Conservation (phyloP, 352 stramenopile genomes). For the Elongisporangium undulatum region DNA sequence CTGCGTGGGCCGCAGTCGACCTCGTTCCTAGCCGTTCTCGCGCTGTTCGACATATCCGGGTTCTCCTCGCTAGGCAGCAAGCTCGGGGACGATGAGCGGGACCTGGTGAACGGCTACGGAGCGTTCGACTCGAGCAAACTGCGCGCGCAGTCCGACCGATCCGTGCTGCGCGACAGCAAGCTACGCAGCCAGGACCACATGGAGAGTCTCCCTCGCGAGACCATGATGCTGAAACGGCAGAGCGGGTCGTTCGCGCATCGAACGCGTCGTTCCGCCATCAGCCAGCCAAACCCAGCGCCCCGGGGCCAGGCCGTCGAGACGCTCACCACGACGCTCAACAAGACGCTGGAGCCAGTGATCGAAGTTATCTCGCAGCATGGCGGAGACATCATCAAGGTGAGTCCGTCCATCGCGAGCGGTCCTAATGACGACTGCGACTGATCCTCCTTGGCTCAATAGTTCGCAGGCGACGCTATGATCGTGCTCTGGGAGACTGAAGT, state of each 20-base stretch:
- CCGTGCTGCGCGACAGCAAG: constrained; percentile 13
- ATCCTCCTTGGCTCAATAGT: too few relatives aligned
- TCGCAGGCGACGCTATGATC: constrained; percentile 75
- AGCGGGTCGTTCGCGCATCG: constrained; percentile 10
- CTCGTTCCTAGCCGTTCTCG: constrained; percentile 59
- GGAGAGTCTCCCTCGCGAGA: constrained; percentile 9
- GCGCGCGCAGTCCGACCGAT: neutral
- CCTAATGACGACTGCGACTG: too few relatives aligned
- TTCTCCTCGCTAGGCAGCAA: constrained; percentile 82
- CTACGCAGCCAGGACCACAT: neutral
- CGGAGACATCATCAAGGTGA: constrained; percentile 78
- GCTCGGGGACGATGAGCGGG: constrained; percentile 54
- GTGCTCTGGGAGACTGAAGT: constrained; percentile 78
- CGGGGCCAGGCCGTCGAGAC: constrained; percentile 62
- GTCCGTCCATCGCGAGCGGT: too few relatives aligned
- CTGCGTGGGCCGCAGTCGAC: constrained; percentile 40
- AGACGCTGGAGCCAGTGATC: constrained; percentile 75
- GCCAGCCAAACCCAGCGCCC: constrained; percentile 34
- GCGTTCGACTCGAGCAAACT: neutral
- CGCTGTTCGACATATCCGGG: constrained; percentile 83
- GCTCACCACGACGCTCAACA: constrained; percentile 72
- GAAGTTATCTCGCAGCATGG: constrained; percentile 68
- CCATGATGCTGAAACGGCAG: constrained; percentile 36
- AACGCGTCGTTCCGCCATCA: constrained; percentile 1
- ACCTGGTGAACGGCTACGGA: constrained; percentile 26